Evolutionary conservation across 1,284 basidiomycete genomes (phyloP), one percentile per base, ranked within the genome.

Genomic region (Vanrija sp.): DNA sequence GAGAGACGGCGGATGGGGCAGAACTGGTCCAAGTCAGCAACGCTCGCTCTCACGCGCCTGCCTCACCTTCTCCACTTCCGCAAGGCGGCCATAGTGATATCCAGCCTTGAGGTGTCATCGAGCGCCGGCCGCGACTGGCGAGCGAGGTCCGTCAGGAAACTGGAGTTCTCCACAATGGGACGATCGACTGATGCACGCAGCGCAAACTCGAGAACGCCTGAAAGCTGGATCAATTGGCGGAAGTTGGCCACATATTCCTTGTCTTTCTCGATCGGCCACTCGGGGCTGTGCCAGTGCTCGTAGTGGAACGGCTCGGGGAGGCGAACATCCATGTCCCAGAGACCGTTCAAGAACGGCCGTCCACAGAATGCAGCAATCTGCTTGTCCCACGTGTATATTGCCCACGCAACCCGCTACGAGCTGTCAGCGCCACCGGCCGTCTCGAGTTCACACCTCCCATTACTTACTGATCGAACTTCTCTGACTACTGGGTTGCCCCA

Each of bases 311-410:
- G 54, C 15, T 51, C 54, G 0, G 59, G 59, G 6, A 61, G 45
- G 5, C 49, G 47, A 1, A 52, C 53, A 16, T 61, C 59, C 25
- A 47, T 54, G 41, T 61, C 55, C 50, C 50, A 55, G 18, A 61
- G 47, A 4, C 47, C 47, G 22, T 50, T 49, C 8, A 51, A 31
- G 2, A 49, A 39, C 2, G 54, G 54, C 0, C 58, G 48, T 2
- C 59, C 59, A 20, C 56, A 57, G 19, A 61, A 46, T 4, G 55
- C 47, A 1, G 56, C 41, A 3, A 61, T 41, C 27, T 61, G 59
- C 41, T 61, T 51, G 35, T 61, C 59, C 45, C 53, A 53, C 1
- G 38, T 39, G 41, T 57, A 57, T n/a, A 57, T 48, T 6, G 56
- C 52, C 56, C 56, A 57, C 0, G 52, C 51, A 0, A 52, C 54